Evolutionary conservation across 768 basidiomycete species (phyloP), one percentile per base, ranked within the genome.

Genomic region (Xerocomus spinulosus): DNA sequence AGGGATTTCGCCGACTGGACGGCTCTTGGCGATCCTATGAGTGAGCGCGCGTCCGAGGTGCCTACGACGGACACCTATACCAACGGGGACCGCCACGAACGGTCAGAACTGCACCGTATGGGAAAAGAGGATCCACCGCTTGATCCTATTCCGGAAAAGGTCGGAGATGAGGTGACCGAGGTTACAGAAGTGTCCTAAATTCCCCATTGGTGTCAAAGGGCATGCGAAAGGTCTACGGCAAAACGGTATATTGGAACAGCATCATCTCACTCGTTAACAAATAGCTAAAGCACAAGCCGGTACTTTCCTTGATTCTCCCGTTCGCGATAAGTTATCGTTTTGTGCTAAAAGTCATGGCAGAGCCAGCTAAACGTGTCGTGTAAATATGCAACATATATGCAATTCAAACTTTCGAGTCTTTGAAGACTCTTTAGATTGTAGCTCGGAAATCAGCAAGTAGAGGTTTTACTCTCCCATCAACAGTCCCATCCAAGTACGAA

Each of bases 401-500:
- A 42, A 35, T 26, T 35, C 24, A 35, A 36, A 21, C 12, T 28
- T 33, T 30, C 6, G 34, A 36, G 36, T 36, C 32, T 41, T 23
- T 1, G 33, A 42, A 15, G 42, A 5, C 26, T 35, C 24, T 21
- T 4, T 8, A 37, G 9, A 10, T 15, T 29, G 26, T 1, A 4
- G 36, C 13, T 23, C 21, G 9, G 14, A 45, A 45, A 25, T 10
- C 17, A 18, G 9, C 25, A 28, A 17, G 12, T 24, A 29, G 28
- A 24, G 13, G 1, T 42, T 13, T 9, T 18, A 10, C 10, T 21
- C 26, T 14, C 17, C 12, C 14, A 54, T 76, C 59, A 85, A 58
- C 87, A 90, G 58, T 89, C 87, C 84, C 85, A 89, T 33, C 85
- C 85, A 42, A 77, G 70, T n/a, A 85, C 77, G 52, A 82, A 83